Conservation (phyloP, 2,329 filamentous ascomycete species). For the Epichloe coenophiala region DNA sequence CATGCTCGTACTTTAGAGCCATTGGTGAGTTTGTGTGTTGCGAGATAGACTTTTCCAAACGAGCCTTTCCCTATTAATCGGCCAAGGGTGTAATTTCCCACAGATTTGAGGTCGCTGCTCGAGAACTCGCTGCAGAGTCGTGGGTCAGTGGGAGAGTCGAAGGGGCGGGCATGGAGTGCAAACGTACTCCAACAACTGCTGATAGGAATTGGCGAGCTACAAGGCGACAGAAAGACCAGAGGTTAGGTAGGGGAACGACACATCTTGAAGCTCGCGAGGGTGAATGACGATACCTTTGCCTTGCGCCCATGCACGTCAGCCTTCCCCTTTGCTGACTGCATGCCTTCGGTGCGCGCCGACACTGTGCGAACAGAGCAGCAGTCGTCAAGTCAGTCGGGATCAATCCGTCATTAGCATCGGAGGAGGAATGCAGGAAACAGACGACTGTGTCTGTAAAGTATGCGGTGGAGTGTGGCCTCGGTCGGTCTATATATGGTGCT, state of each 20-base stretch:
- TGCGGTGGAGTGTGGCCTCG: background rate
- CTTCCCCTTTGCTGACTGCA: conserved; percentile 42
- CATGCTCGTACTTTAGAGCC: conserved; percentile 65
- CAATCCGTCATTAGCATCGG: background rate
- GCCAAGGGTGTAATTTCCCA: conserved; percentile 90
- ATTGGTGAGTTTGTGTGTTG: conserved; percentile 93
- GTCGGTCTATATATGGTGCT: background rate
- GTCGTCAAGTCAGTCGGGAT: background rate
- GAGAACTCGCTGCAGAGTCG: conserved; percentile 67
- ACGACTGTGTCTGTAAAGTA: background rate
- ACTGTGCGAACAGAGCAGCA: conserved; percentile 2
- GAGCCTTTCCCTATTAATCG: conserved; percentile 87
- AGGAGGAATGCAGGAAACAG: background rate
- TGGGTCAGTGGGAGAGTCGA: conserved; percentile 3
- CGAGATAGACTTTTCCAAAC: conserved; percentile 96
- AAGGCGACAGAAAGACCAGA: background rate
- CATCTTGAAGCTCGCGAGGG: too few relatives aligned
- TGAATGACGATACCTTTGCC: conserved; percentile 35
- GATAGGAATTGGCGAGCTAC: conserved; percentile 91
- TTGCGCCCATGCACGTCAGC: conserved; percentile 46
- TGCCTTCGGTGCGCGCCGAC: conserved; percentile 23
- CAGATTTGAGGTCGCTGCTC: conserved; percentile 75
- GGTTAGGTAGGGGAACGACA: background rate
- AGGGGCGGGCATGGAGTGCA: background rate
- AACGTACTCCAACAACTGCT: conserved; percentile 83